Evolutionary conservation across 176 grass and related monocot genomes (phyloP), one percentile per base, ranked within the genome.

Genomic region (Metroxylon sagu): DNA sequence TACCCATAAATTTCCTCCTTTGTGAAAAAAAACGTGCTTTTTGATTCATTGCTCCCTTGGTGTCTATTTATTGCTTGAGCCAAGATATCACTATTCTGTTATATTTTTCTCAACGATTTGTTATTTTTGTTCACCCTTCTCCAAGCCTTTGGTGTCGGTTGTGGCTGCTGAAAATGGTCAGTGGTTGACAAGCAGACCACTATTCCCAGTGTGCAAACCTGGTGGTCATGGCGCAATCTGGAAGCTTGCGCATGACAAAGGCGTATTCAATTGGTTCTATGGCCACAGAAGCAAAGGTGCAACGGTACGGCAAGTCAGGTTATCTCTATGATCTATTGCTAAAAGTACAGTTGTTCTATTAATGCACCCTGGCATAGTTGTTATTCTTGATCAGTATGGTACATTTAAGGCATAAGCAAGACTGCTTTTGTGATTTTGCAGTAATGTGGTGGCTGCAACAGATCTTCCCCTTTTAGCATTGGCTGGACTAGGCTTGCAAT

Each of bases 281-380:
- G 5, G 2, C 35, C 58, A 82, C 73, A 84, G 84, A 27, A 87
- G 92, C 80, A 97, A 91, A 85, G 92, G 87, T 69, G 92, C 87
- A 64, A 97, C 92, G 19, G 73, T 97, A 61, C 78, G 92, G 17
- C 92, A 97, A 97, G 84, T 97, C 84, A 97, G 92, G 92, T 97
- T 76, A 53, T 52, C 56, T 67, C 30, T 62, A 26, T 30, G 16
- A 16, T 19, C 54, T 66, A 57, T 54, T 21, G 48, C 16, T 53
- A 23, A 61, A 18, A 16, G 16, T 7, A 4, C 23, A 18, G 15
- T 53, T 18, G 49, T 57, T 73, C 59, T 25, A 25, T 35, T 68
- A 4, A 60, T 60, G 5, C 29, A 48, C 10, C 15, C 16, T 31
- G 29, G 18, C 26, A 54, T 26, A 39, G 25, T 69, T 43, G 35